Conservation (phyloP, 139 green algal genomes). For the Picochlorum sp. region DNA sequence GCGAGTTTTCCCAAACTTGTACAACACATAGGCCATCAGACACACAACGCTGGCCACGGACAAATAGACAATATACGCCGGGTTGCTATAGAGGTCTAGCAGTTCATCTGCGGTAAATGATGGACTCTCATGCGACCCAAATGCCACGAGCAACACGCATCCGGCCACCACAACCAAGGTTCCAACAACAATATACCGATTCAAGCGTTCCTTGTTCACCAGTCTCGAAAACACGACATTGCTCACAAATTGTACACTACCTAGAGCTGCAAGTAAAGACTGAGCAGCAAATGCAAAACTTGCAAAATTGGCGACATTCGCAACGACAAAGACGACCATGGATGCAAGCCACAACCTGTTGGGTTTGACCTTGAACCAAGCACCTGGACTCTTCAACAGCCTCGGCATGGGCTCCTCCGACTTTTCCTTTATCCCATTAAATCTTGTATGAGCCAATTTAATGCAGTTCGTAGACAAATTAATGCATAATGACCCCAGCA, state of each 20-base stretch:
- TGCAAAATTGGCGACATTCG: conserved; percentile 15
- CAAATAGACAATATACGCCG: conserved; percentile 63
- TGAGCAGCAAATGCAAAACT: conserved; percentile 67
- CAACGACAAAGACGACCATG: conserved; percentile 19
- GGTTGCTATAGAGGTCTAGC: conserved; percentile 48
- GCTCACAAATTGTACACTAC: conserved; percentile 77
- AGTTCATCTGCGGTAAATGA: conserved; percentile 54
- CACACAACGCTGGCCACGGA: not conserved
- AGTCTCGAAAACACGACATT: conserved; percentile 76
- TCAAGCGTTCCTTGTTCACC: conserved; percentile 67
- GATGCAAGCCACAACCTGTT: conserved; percentile 59
- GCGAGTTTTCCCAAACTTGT: not conserved
- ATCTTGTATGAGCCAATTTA: conserved; percentile 86
- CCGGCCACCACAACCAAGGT: conserved; percentile 66
- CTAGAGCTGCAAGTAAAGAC: conserved; percentile 74
- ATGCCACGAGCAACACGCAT: conserved; percentile 74
- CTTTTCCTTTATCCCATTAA: not conserved
- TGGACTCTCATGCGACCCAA: conserved; percentile 71
- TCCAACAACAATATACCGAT: conserved; percentile 41
- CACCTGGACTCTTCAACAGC: not conserved
- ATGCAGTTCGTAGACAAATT: conserved; percentile 76
- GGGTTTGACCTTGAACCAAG: conserved; percentile 7
- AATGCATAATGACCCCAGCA: conserved; percentile 62
- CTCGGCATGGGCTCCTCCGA: not conserved
- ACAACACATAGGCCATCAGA: conserved; percentile 4